Evolutionary conservation across 2,329 filamentous ascomycete species (phyloP).

Genomic region (Aspergillus japonicus): DNA sequence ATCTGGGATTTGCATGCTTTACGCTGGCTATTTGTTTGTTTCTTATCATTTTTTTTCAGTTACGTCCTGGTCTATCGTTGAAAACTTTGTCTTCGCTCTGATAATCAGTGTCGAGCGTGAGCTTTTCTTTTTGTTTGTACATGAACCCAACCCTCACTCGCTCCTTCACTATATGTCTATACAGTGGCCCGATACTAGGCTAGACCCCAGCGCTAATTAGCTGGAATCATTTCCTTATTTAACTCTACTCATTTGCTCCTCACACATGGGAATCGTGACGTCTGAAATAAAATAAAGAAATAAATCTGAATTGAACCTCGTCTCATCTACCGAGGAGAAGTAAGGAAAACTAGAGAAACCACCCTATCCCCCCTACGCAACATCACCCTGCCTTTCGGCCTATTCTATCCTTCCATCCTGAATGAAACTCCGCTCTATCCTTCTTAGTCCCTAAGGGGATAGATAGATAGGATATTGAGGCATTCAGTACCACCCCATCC

Average conservation of each 20-base stretch:
- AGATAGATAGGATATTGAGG: too few species aligned
- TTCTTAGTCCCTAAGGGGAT: too few species aligned
- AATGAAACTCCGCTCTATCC: too few species aligned
- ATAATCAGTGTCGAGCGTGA: background rate
- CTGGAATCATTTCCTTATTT: background rate
- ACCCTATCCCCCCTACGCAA: too few species aligned
- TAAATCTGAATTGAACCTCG: too few species aligned
- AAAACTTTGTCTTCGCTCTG: background rate
- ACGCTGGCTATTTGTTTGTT: background rate
- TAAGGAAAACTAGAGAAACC: too few species aligned
- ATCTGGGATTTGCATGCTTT: constrained; percentile 6
- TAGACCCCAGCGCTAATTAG: background rate
- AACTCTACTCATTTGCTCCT: background rate
- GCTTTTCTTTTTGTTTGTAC: background rate
- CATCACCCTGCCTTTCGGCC: too few species aligned
- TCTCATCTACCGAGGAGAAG: too few species aligned
- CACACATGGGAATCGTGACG: too few species aligned
- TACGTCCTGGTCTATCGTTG: background rate
- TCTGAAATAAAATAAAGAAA: too few species aligned
- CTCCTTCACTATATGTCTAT: background rate
- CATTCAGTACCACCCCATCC: too few species aligned
- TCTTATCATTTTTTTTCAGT: background rate
- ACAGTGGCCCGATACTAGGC: background rate
- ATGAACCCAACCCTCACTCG: background rate
- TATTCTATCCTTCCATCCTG: too few species aligned